Evolutionary conservation across 2,329 filamentous ascomycete genomes (phyloP).

Genomic region (Grosmannia clavigera): DNA sequence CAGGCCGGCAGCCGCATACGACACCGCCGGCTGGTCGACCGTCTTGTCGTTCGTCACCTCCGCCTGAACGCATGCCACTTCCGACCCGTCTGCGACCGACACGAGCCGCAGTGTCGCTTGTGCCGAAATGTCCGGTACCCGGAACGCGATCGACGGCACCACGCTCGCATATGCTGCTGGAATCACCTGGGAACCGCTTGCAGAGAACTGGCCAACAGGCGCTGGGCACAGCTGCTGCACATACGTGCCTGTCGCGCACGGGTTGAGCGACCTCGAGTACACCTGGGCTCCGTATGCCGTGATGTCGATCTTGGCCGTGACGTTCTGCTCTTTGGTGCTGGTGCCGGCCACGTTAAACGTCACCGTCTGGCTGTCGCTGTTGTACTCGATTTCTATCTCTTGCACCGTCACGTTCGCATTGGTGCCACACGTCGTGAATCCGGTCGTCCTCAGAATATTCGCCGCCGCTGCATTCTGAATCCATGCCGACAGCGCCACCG

Average conservation of each 20-base stretch:
- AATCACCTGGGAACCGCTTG: conserved; percentile 59
- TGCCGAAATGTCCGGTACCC: conserved; percentile 80
- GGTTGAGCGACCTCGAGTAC: conserved; percentile 71
- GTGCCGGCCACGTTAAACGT: conserved; percentile 73
- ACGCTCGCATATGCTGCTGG: conserved; percentile 56
- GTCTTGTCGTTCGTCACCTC: conserved; percentile 81
- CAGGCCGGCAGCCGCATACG: conserved; percentile 73
- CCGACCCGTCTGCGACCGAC: conserved; percentile 41
- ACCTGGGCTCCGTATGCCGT: conserved; percentile 74
- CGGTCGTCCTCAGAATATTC: conserved; percentile 66
- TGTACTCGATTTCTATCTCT: conserved; percentile 65
- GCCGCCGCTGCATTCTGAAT: conserved; percentile 42
- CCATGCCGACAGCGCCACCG: conserved; percentile 17
- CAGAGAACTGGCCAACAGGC: conserved; percentile 61
- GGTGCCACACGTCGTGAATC: conserved; percentile 61
- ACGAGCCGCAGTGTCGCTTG: conserved; percentile 67
- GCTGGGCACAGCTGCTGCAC: conserved; percentile 78
- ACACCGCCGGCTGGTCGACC: conserved; percentile 59
- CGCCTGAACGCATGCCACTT: conserved; percentile 74
- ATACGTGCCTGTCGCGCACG: conserved; percentile 56
- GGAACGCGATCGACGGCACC: conserved; percentile 83
- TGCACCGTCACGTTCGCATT: conserved; percentile 54
- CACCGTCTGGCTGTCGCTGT: conserved; percentile 60
- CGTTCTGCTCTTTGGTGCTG: conserved; percentile 63
- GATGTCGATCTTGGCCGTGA: conserved; percentile 63